Conservation (phyloP, 2,329 filamentous ascomycete genomes). For the Coniosporium tulheliwenetii region DNA sequence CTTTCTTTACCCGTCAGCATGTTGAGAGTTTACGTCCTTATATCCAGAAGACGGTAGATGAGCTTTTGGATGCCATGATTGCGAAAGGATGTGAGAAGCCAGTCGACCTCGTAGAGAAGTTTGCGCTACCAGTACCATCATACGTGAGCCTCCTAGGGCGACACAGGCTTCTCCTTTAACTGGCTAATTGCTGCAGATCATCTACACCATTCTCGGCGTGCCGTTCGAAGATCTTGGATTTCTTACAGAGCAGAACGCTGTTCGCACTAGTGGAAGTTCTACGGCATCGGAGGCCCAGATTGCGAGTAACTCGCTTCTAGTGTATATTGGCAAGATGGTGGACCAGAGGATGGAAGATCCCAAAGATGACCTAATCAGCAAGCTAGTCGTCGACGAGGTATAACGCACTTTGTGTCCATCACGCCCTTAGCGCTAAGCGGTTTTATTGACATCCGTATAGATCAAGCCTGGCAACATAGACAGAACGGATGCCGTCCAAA, state of each 20-base stretch:
- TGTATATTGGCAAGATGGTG: constrained; percentile 28
- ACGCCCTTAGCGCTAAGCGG: too few relatives aligned
- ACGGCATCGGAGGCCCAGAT: constrained; percentile 30
- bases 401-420: not conserved
- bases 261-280: constrained; percentile 31
- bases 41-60: constrained; percentile 29
- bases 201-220: constrained; percentile 34
- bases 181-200: constrained; percentile 19
- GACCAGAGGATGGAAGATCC: constrained; percentile 24
- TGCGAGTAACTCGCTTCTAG: constrained; percentile 23
- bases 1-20: constrained; percentile 24
- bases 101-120: constrained; percentile 30
- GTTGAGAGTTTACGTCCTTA: constrained; percentile 26
- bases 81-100: constrained; percentile 21
- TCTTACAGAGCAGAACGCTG: constrained; percentile 30
- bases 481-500: constrained; percentile 21
- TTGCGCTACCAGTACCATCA: constrained; percentile 32
- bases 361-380: constrained; percentile 31
- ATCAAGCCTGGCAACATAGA: constrained; percentile 15
- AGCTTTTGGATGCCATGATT: constrained; percentile 25
- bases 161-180: not conserved
- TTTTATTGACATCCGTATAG: not conserved
- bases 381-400: constrained; percentile 13
- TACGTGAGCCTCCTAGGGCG: constrained; percentile 17
- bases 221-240: constrained; percentile 31